phyloP scores from a whole-genome alignment of 2,329 filamentous ascomycete species.

The Ophiostoma sp. region DNA sequence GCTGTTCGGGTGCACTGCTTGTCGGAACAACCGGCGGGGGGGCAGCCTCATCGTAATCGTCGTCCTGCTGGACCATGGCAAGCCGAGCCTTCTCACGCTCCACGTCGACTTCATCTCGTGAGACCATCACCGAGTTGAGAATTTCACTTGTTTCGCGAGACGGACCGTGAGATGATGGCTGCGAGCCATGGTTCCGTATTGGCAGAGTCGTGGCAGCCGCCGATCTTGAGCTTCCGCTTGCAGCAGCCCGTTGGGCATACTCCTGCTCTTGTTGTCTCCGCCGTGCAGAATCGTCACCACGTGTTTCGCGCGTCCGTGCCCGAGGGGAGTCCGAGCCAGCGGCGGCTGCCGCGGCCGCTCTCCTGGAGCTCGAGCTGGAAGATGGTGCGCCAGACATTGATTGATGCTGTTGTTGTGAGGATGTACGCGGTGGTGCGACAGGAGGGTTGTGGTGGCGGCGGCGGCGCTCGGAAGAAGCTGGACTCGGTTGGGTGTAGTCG shows the following conservation, averaged over 20 bases:
- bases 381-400: slow-evolving; percentile 10
- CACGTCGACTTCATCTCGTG: slow-evolving; percentile 72
- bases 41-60: slow-evolving; percentile 48
- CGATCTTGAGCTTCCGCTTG: slow-evolving; percentile 18
- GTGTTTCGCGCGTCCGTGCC: slow-evolving; percentile 13
- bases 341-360: slow-evolving; percentile 29
- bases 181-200: slow-evolving; percentile 49
- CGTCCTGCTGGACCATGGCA: slow-evolving; percentile 57
- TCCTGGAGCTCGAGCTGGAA: slow-evolving; percentile 43
- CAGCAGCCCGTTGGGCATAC: slow-evolving; percentile 36
- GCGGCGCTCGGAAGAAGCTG: slow-evolving; percentile 52
- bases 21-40: slow-evolving; percentile 48
- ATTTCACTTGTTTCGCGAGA: slow-evolving; percentile 77
- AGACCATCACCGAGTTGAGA: slow-evolving; percentile 73
- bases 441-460: slow-evolving; percentile 63
- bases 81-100: slow-evolving; percentile 70
- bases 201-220: slow-evolving; percentile 45
- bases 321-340: slow-evolving; percentile 40
- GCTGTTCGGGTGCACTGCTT: background rate
- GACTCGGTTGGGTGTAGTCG: slow-evolving; percentile 41
- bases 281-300: slow-evolving; percentile 42
- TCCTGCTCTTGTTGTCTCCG: slow-evolving; percentile 45
- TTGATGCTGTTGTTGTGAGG: slow-evolving; percentile 49
- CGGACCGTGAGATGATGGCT: slow-evolving; percentile 58
- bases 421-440: slow-evolving; percentile 76